Conservation (phyloP, 257 asterid genomes). For the Solanum okadae region DNA sequence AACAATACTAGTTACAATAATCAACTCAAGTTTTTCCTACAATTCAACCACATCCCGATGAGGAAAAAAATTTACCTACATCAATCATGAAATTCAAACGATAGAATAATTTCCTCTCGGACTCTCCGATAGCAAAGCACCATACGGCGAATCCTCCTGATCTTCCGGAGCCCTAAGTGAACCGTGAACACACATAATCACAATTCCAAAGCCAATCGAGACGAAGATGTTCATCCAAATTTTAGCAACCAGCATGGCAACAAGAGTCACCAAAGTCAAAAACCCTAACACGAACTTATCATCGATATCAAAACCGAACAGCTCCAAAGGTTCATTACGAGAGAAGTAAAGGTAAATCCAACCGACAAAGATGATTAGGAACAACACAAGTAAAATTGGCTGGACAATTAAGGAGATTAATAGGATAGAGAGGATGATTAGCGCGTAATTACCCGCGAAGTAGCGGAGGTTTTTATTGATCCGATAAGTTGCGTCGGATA, state of each 20-base stretch:
- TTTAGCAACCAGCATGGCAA: constrained; percentile 42
- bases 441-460: constrained; percentile 66
- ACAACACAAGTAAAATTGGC: constrained; percentile 60
- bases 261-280: constrained; percentile 37
- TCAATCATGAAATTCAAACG: constrained; percentile 30
- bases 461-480: constrained; percentile 57
- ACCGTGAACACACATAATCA: constrained; percentile 49
- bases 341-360: constrained; percentile 31
- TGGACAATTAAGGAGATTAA: constrained; percentile 52
- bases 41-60: not conserved
- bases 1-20: not conserved
- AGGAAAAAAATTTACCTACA: not conserved
- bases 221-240: constrained; percentile 54
- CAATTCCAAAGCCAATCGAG: constrained; percentile 37
- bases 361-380: constrained; percentile 43
- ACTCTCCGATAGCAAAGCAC: constrained; percentile 67
- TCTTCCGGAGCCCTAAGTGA: constrained; percentile 74
- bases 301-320: constrained; percentile 45
- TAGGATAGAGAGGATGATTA: constrained; percentile 36
- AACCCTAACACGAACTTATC: constrained; percentile 39
- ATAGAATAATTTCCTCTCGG: constrained; percentile 68
- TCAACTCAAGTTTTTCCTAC: not conserved
- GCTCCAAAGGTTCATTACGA: constrained; percentile 40
- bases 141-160: constrained; percentile 70
- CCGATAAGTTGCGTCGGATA: constrained; percentile 73